Base-by-base conservation (phyloP, 2,329 filamentous ascomycete genomes). In the Parascedosporium putredinis region DNA sequence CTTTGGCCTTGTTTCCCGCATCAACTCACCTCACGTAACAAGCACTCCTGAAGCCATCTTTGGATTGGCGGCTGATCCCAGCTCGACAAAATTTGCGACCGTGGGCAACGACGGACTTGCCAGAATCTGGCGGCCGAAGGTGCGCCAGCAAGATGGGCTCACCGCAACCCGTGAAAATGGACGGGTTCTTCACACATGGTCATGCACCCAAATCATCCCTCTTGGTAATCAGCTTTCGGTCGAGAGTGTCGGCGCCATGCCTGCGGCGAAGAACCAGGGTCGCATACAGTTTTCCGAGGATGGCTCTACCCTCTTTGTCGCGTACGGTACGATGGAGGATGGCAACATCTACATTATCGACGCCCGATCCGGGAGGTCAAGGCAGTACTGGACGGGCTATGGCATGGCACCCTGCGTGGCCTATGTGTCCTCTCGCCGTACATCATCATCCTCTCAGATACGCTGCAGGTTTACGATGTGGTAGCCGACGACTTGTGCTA, bases 221-320 rank as follows among this genome's bases (percentile, higher is more conserved):
- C 67, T 81, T 18, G 68, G 70, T 29, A 62, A 66, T 14, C 45
- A 43, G 22, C 45, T 50, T n/a, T 62, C 60, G 44, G 56, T 64
- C 27, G 58, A 65, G 12, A 62, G 66, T 4, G 50, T 62, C 7
- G 53, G 69, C 10, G 62, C 63, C 9, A 56, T 57, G 5, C 56
- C 59, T 16, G 55, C 58, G n/a, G 55, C 59, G 12, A 54, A 62
- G 14, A 64, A 67, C 10, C 76, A 79, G 51, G 87, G 86, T 12
- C 79, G 78, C 42, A 64, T 96, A 36, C 73, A 82, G 22, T 95
- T 87, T 62, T 95, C 89, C 0, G 80, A 87, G 54, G 89, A 95
- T 62, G 88, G 87, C 1, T 94, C 88, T 10, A 79, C 86, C 2
- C 69, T 95, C n/a, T 88, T 88, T 47, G 81, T 82, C 45, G 81